Base-by-base conservation (phyloP, 805 yeast genomes). In the Wickerhamomyces canadensis region DNA sequence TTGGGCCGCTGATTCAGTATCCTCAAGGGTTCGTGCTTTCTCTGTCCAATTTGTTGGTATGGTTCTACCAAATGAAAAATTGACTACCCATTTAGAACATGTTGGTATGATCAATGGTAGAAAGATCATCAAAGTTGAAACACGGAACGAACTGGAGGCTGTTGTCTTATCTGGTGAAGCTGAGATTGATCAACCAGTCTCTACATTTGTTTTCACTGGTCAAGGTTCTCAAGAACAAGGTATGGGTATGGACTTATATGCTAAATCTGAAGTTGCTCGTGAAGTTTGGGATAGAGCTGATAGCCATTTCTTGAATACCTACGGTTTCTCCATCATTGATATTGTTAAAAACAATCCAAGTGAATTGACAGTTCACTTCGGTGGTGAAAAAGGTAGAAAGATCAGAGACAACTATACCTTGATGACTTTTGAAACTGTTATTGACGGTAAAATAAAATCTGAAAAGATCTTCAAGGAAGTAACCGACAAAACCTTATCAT, bases 191-290 rank as follows among this genome's bases (percentile, higher is more conserved):
- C 99, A 93, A 70, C 98, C 99, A 24, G 84, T 82, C 37, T 85
- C 98, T 31, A 84, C 98, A 16, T 93, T 85, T 62, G 95, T 93
- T 41, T 93, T 94, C 70, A 93, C 99, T 48, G 99, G 98, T 60
- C 99, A 93, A 74, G 99, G 99, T 64, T 91, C 98, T 43, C 99
- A 93, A 68, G 98, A 94, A 66, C 98, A 94, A 72, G 97, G 97
- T 62, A 93, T 93, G 99, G 98, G 99, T 74, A 93, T 93, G 99
- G 98, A 93, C 64, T 76, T 93, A 60, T 93, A 93, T 65, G 80
- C 80, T 48, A 74, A 84, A 29, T 84, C 96, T 35, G 88, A 78
- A 22, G 96, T 93, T 61, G 98, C 99, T 37, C 80, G 80, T 56
- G 78, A 77, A 47, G 97, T 93, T 45, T 93, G 99, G 98, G 98